Conservation (phyloP, 768 basidiomycete species). For the Collybia nuda region DNA sequence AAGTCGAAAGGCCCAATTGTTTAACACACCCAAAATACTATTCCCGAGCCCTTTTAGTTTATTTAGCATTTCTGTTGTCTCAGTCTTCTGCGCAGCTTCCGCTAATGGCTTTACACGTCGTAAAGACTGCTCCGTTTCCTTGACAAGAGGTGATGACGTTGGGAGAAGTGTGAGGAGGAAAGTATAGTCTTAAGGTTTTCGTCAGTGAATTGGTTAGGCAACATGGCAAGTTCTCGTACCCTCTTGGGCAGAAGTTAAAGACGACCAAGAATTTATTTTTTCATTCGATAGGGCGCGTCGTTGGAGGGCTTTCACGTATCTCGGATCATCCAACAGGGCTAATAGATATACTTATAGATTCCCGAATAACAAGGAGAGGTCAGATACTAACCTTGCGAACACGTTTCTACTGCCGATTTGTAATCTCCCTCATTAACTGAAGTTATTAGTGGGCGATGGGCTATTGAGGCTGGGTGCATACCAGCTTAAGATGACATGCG, state of each 20-base stretch:
- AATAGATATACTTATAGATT: too few relatives aligned
- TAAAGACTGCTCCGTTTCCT: constrained; percentile 50
- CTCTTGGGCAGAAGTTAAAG: constrained; percentile 79
- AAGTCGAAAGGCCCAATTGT: too few relatives aligned
- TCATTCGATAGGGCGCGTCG: constrained; percentile 89
- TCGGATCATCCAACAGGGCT: constrained; percentile 83
- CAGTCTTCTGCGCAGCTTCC: constrained; percentile 77
- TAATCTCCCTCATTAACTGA: constrained; percentile 59
- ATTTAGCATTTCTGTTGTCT: constrained; percentile 88
- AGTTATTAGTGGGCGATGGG: constrained; percentile 1
- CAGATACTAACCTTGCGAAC: constrained; percentile 60
- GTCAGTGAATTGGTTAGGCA: background rate
- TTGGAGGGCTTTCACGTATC: constrained; percentile 85
- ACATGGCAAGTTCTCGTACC: constrained; percentile 42
- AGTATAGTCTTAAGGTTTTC: constrained; percentile 63
- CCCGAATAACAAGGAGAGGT: background rate
- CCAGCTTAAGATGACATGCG: constrained; percentile 81
- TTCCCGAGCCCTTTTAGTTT: constrained; percentile 95
- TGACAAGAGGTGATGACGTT: constrained; percentile 46
- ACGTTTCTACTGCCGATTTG: constrained; percentile 77
- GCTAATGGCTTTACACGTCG: constrained; percentile 62
- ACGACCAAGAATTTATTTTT: constrained; percentile 77
- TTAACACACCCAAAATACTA: constrained; percentile 74
- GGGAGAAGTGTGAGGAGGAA: constrained; percentile 66
- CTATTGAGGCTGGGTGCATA: constrained; percentile 31